A percentile compares a stretch with the other conserved stretches of the same genome.
phyloP scores from a whole-genome alignment of 1,284 basidiomycete species.

The Ganoderma meredithae region DNA sequence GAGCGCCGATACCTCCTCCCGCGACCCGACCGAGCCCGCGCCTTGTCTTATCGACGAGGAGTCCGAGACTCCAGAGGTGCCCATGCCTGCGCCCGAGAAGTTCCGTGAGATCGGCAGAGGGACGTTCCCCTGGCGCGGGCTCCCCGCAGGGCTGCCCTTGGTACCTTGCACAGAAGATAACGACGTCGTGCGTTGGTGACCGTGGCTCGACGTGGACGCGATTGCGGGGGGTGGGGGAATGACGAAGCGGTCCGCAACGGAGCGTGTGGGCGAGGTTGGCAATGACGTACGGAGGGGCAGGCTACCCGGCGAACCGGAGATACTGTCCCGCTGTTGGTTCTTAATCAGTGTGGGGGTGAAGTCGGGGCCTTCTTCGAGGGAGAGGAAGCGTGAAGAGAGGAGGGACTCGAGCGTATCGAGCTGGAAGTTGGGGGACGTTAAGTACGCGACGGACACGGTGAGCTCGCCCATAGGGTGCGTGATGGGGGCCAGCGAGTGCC shows the following conservation, averaged over 20 bases:
- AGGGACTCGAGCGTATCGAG: constrained; percentile 78
- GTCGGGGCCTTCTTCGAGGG: constrained; percentile 61
- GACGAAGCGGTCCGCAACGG: constrained; percentile 64
- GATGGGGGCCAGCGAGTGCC: constrained; percentile 66
- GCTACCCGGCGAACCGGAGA: constrained; percentile 54
- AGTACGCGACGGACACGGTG: constrained; percentile 65
- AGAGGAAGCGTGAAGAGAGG: constrained; percentile 74
- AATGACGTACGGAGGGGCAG: constrained; percentile 51
- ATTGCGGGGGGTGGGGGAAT: constrained; percentile 53
- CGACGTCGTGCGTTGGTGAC: constrained; percentile 45
- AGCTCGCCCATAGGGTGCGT: constrained; percentile 74
- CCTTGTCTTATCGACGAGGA: constrained; percentile 50
- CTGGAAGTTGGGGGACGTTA: constrained; percentile 70
- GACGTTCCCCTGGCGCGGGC: constrained; percentile 41
- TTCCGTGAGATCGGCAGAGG: constrained; percentile 45
- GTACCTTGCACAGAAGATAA: constrained; percentile 35
- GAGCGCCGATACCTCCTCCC: constrained; percentile 48
- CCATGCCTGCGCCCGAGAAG: constrained; percentile 37
- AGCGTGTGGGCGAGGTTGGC: constrained; percentile 51
- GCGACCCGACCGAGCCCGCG: constrained; percentile 44
- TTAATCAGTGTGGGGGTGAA: constrained; percentile 69
- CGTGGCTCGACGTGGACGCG: not conserved
- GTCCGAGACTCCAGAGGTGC: constrained; percentile 45
- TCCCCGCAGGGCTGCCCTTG: constrained; percentile 42
- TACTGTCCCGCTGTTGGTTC: constrained; percentile 60